Base-by-base conservation (phyloP, 1,139 yeast genomes). In the Debaryomyces robertsiae region DNA sequence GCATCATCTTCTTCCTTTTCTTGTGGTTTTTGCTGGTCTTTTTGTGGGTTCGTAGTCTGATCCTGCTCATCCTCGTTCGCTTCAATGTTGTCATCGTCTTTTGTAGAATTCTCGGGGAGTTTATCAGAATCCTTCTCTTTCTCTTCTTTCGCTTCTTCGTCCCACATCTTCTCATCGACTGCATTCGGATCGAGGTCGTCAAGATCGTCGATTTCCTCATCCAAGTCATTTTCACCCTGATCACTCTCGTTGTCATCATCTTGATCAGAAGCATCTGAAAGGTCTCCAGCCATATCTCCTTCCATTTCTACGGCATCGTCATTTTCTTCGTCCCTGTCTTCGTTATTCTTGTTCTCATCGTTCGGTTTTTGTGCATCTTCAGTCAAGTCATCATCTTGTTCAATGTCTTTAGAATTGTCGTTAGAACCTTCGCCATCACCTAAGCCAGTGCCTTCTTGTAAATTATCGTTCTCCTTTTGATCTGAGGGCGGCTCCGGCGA, bases 141-240 rank as follows among this genome's bases (percentile, higher is more conserved):
- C 41, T 82, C 81, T 9, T 86, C 91, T 42, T 82, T 77, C 10
- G 86, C 86, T 60, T 91, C 90, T 56, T 90, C 98, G 55, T 93
- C 95, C 98, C 98, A 93, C 96, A 93, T 88, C 67, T 93, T 93
- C 53, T 94, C 98, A 61, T 94, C 98, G 38, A 93, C 81, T 4
- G 96, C 96, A 62, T 91, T 88, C 2, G 96, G 96, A 71, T 93
- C 98, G 45, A 86, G 72, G 42, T 89, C 94, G 58, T 90, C 96
- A 30, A 91, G 71, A 53, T 90, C 89, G 49, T 94, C 98, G 41
- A 91, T 75, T 56, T 90, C 94, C 52, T 93, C 98, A 54, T 91
- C 97, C 45, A 90, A 60, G 2, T 82, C 81, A 2, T 77, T 76
- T 1, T 73, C 78, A 9, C 68, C 72, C 3, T 73, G 77, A 2